Conservation (phyloP, 192 early-diverging fungal genomes). For the Pilobolus umbonatus region DNA sequence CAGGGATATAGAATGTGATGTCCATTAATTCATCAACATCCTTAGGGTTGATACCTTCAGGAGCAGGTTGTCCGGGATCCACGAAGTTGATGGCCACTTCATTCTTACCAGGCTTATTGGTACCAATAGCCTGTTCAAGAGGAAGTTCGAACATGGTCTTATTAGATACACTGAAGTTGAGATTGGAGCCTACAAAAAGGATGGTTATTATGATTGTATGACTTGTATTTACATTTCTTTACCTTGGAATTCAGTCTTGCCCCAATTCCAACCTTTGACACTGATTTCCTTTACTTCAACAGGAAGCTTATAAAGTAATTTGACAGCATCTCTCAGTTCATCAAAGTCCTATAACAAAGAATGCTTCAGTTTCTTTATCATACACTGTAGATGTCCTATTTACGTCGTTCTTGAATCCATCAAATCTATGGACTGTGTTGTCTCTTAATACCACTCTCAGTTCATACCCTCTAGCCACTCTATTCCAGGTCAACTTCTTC, state of each 20-base stretch:
- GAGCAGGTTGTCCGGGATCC: slow-evolving; percentile 50
- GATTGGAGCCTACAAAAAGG: slow-evolving; percentile 38
- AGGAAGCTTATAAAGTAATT: slow-evolving; percentile 63
- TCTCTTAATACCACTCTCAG: slow-evolving; percentile 73
- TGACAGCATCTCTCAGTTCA: slow-evolving; percentile 65
- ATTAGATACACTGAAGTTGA: slow-evolving; percentile 80
- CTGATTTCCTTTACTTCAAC: slow-evolving; percentile 83
- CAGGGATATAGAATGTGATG: slow-evolving; percentile 12
- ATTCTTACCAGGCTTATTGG: slow-evolving; percentile 78
- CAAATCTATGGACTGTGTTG: slow-evolving; percentile 77
- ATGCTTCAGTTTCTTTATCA: background rate
- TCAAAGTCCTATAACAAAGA: slow-evolving; percentile 82
- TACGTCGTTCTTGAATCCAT: slow-evolving; percentile 81
- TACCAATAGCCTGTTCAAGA: slow-evolving; percentile 79
- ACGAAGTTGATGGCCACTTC: slow-evolving; percentile 92
- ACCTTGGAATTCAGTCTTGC: slow-evolving; percentile 78
- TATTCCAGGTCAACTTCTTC: slow-evolving; percentile 70
- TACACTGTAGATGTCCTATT: slow-evolving; percentile 1
- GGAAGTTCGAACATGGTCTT: slow-evolving; percentile 92
- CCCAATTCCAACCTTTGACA: slow-evolving; percentile 97
- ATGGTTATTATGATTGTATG: background rate
- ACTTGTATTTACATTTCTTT: slow-evolving; percentile 4
- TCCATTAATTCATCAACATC: slow-evolving; percentile 50
- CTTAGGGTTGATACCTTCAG: slow-evolving; percentile 47
- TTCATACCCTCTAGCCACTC: slow-evolving; percentile 82